phyloP scores from a whole-genome alignment of 1,284 basidiomycete species.

The Boletus sp. region DNA sequence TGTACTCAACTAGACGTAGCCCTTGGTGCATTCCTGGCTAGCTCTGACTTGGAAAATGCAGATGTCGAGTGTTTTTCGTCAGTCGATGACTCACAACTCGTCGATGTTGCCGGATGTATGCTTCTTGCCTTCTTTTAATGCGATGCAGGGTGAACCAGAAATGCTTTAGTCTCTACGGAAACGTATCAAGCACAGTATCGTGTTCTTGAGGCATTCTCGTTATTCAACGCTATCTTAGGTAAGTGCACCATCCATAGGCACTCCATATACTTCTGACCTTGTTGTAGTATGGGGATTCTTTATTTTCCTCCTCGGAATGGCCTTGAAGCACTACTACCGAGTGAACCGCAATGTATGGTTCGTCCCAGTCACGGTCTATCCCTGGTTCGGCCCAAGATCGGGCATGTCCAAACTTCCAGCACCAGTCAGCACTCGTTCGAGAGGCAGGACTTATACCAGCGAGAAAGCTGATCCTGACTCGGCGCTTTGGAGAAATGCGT shows the following conservation, averaged over 20 bases:
- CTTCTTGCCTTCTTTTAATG: constrained; percentile 14
- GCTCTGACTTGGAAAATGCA: constrained; percentile 68
- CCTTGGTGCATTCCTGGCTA: constrained; percentile 65
- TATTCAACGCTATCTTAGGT: constrained; percentile 72
- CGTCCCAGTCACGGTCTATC: constrained; percentile 63
- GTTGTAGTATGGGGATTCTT: constrained; percentile 58
- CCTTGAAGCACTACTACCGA: constrained; percentile 58
- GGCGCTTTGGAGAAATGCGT: constrained; percentile 23
- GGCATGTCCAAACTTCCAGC: constrained; percentile 35
- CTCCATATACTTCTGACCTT: constrained; percentile 18
- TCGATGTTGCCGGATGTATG: constrained; percentile 60
- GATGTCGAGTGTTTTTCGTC: constrained; percentile 77
- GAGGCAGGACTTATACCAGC: constrained; percentile 26
- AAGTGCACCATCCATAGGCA: constrained; percentile 29
- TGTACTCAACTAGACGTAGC: constrained; percentile 40
- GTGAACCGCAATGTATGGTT: constrained; percentile 73
- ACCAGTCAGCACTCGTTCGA: constrained; percentile 31
- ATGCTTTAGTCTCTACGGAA: constrained; percentile 52
- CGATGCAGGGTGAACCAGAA: neutral
- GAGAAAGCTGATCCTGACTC: constrained; percentile 28
- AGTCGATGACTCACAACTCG: constrained; percentile 45
- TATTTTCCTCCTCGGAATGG: constrained; percentile 56
- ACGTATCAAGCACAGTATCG: constrained; percentile 80
- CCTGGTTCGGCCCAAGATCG: constrained; percentile 58
- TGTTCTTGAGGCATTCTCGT: constrained; percentile 70